Evolutionary conservation across 192 early-diverging fungal species (phyloP), one percentile per base, ranked within the genome.

Genomic region (Fimicolochytrium jonesii): DNA sequence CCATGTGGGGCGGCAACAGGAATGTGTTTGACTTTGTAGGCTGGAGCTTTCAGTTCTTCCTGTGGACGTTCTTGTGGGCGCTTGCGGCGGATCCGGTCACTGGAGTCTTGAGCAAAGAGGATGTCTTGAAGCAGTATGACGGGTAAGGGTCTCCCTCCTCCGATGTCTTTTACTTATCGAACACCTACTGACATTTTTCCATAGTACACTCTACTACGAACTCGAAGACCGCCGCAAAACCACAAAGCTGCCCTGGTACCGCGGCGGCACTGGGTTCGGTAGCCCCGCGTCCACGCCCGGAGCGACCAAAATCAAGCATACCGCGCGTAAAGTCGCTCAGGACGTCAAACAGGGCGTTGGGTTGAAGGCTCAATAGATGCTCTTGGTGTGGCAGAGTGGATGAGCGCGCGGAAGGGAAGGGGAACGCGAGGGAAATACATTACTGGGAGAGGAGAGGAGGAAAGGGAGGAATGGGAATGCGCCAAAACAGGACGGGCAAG

Each of bases 31-130:
- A 59, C 29, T 11, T 44, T 7, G 31, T 59, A 4, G 56, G 56
- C 2, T 56, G 54, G 54, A 59, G 36, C 42, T 59, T 59, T 30
- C 56, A 59, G 36, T 3, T 59, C 37, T 59, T 59, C 41, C 41
- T 59, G 22, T 59, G 56, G 56, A 42, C 56, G 3, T 59, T 39
- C 56, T 31, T 59, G 36, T 59, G 56, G 56, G 17, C 22, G 4
- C 36, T 59, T 26, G 56, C 56, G 41, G 56, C 56, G 4, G 56
- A 44, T 23, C 9, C 41, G 23, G 54, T 23, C 29, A 20, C 7
- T 22, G 56, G 56, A 11, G 42, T 59, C 5, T 29, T 59, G 23
- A 2, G 6, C 34, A 59, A 59, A 30, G 56, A 59, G 26, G 41
- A 59, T 45, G 56, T 59, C 5, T 31, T 22, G 4, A 42, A 31